Evolutionary conservation across 306 rosid genomes (phyloP), one percentile per base, ranked within the genome.

Genomic region (Corylus americana): DNA sequence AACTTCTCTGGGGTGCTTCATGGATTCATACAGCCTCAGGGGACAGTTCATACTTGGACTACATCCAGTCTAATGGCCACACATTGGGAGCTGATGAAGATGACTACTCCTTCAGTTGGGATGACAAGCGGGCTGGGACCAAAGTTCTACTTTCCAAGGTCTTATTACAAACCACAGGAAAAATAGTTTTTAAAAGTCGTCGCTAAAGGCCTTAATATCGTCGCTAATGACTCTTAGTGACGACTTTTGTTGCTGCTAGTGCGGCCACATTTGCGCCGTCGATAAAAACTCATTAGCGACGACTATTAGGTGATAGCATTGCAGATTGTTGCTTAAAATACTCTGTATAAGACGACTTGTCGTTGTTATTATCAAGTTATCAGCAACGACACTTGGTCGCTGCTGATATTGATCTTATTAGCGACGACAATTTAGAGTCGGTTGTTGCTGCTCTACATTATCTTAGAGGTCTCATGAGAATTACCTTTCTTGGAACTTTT

Each of bases 1-100:
- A 94, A 83, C 96, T 94, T 85, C 90, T 94, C 11, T 94, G 98
- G 97, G 97, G 93, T 59, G 97, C 97, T 17, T 88, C 98, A 11
- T 94, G 98, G 97, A 82, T 94, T 58, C 88, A 92, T 47, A 87
- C 77, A 81, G 98, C 98, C 71, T 91, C 98, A 0, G 82, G 87
- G 76, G 74, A 59, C 31, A 78, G 73, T 70, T 82, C 91, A 2
- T 91, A 85, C 79, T 74, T 92, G 79, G 59, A 66, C 61, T 94
- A 91, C 76, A 92, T 92, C 58, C 87, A 75, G 67, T 88, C 94
- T 84, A 92, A 94, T 66, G 98, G 97, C 63, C 98, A 91, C 79
- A 81, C 49, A 51, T 68, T 94, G 75, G 97, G 98, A 2, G 96
- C 97, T 4, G 93, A 94, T 29, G 93, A 92, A 11, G 97, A 94